Evolutionary conservation across 2,329 filamentous ascomycete genomes (phyloP).

Genomic region (Chaetomium sp.): DNA sequence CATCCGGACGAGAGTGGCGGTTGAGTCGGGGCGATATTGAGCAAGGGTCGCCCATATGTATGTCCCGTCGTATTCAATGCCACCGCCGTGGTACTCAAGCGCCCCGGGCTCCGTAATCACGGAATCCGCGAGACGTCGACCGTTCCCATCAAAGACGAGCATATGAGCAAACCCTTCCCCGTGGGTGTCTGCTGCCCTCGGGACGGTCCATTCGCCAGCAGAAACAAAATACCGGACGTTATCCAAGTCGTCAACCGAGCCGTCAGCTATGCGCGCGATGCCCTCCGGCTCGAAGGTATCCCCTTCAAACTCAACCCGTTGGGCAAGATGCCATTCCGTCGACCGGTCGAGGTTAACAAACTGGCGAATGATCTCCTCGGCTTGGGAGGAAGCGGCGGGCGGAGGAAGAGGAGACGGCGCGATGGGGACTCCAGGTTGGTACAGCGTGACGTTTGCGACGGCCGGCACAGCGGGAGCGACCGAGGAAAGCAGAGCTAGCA

Average conservation of each 20-base stretch:
- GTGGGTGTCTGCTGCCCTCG: constrained; percentile 40
- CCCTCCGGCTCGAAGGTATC: constrained; percentile 54
- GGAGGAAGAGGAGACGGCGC: constrained; percentile 42
- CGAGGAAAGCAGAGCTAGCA: constrained; percentile 19
- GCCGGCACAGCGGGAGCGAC: neutral
- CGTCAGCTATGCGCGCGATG: constrained; percentile 46
- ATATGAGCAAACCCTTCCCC: constrained; percentile 50
- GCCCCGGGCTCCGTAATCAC: constrained; percentile 45
- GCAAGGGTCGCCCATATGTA: constrained; percentile 51
- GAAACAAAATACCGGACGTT: constrained; percentile 48
- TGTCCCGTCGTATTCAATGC: constrained; percentile 52
- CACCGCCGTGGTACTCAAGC: constrained; percentile 50
- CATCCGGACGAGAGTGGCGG: constrained; percentile 46
- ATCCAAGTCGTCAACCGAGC: neutral
- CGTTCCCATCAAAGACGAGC: constrained; percentile 48
- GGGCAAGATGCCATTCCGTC: constrained; percentile 48
- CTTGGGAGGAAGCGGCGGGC: constrained; percentile 41
- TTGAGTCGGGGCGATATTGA: constrained; percentile 52
- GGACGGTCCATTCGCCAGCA: constrained; percentile 47
- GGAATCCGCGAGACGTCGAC: constrained; percentile 48
- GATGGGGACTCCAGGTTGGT: constrained; percentile 38
- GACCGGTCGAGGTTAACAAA: constrained; percentile 44
- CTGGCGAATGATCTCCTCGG: constrained; percentile 42
- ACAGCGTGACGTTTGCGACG: constrained; percentile 41
- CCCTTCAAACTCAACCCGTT: constrained; percentile 47